Conservation (phyloP, 139 green algal species). For the Micromonas pusilla region DNA sequence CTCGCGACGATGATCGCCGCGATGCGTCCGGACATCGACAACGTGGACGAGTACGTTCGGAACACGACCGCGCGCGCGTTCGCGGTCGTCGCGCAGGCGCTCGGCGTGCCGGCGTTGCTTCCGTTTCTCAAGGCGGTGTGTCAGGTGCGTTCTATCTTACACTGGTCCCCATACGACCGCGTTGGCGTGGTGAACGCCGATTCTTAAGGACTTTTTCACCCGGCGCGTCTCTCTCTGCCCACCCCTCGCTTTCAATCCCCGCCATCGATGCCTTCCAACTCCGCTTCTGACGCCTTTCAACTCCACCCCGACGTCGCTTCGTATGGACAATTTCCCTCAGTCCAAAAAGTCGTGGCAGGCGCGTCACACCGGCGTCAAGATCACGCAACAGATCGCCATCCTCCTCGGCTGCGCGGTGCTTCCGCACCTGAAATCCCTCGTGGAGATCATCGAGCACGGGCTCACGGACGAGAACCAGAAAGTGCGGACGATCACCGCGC, state of each 20-base stretch:
- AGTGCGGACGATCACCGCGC: slow-evolving; percentile 91
- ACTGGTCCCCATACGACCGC: no score
- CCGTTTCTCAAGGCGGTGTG: slow-evolving; percentile 99
- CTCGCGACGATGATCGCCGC: slow-evolving; percentile 48
- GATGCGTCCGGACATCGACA: slow-evolving; percentile 99
- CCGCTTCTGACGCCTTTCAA: no score
- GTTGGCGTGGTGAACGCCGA: no score
- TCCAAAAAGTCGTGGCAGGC: slow-evolving; percentile 95
- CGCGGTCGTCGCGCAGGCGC: slow-evolving; percentile 79
- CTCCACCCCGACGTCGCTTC: no score
- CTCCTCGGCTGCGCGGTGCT: slow-evolving; percentile 88
- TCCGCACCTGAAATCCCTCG: slow-evolving; percentile 88
- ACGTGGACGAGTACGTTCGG: slow-evolving; percentile 96
- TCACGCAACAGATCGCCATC: slow-evolving; percentile 98
- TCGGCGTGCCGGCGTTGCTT: slow-evolving; percentile 93
- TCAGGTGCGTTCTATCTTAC: no score
- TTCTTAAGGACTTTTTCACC: no score
- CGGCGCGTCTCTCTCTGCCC: no score
- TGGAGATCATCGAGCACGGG: slow-evolving; percentile 95
- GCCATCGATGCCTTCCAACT: no score
- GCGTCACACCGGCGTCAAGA: slow-evolving; percentile 98
- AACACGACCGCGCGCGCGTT: slow-evolving; percentile 93
- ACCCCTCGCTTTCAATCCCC: no score
- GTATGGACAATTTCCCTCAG: no score
- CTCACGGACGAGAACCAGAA: slow-evolving; percentile 53